Percentiles rank a stretch among this genome's conserved stretches.
Conservation (phyloP, 2,329 filamentous ascomycete species). For the Stylonectria norvegica region DNA sequence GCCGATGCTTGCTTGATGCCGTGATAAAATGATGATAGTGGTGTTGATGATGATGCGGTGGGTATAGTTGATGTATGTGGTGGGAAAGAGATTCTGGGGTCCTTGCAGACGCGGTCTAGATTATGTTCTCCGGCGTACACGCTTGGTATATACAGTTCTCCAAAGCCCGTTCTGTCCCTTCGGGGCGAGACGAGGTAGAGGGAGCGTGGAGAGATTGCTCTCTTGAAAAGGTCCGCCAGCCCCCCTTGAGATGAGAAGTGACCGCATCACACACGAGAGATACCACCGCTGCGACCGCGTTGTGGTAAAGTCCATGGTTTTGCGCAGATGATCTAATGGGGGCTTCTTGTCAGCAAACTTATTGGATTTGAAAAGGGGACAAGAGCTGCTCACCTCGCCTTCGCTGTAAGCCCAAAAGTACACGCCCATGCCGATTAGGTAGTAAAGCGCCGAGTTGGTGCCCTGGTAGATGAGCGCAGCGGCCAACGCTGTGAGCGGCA, state of each 20-base stretch:
- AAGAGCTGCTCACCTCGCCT: slow-evolving; percentile 72
- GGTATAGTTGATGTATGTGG: no score
- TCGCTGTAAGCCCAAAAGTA: slow-evolving; percentile 99
- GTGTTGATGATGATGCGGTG: neutral
- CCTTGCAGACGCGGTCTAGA: slow-evolving; percentile 1
- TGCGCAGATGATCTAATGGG: slow-evolving; percentile 58
- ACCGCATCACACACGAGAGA: slow-evolving; percentile 22
- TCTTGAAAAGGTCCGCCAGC: no score
- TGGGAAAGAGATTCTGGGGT: no score
- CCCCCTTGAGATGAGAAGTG: no score
- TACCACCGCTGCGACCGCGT: slow-evolving; percentile 37
- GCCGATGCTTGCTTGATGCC: slow-evolving; percentile 12
- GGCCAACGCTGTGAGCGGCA: slow-evolving; percentile 73
- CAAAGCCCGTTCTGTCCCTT: neutral
- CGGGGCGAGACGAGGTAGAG: neutral
- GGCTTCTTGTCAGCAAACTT: slow-evolving; percentile 8
- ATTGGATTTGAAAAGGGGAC: neutral
- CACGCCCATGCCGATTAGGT: slow-evolving; percentile 75
- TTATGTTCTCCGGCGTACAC: no score
- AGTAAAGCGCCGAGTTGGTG: slow-evolving; percentile 90
- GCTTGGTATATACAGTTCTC: neutral
- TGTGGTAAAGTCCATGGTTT: slow-evolving; percentile 69
- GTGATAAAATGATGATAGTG: slow-evolving; percentile 1
- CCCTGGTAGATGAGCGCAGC: slow-evolving; percentile 83
- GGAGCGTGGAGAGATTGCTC: neutral